Evolutionary conservation across 1,284 basidiomycete species (phyloP), one percentile per base, ranked within the genome.

Genomic region (Anthracocystis panici-leucophaei): DNA sequence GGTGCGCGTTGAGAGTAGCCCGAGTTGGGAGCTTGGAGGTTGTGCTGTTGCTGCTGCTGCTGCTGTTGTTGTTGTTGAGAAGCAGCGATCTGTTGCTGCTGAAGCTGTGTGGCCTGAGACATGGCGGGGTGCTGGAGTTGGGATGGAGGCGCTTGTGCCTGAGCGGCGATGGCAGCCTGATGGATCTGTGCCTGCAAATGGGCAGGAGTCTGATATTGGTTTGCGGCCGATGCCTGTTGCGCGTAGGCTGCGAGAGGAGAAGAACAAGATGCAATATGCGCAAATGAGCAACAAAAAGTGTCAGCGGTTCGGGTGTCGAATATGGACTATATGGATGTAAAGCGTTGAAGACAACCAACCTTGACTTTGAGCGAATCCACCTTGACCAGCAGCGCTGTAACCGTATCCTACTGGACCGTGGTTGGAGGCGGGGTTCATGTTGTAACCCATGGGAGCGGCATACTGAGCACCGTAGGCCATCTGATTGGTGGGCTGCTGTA

Each of bases 91-190:
- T 82, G 80, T 65, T 80, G 79, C 58, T 82, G 80, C 45, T 82
- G 80, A 10, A 79, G 75, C 56, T 80, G 78, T 25, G 70, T 58
- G 41, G 79, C 79, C 42, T 82, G 80, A 1, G 65, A 67, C 79
- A 82, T 81, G 68, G 76, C 77, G 27, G 80, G 80, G 54, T 82
- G 80, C 62, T 82, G 80, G 16, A 82, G 75, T 42, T 82, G 80
- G 8, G 75, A 75, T n/a, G 81, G 81, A 1, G 81, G 81, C 10
- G 45, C 75, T 41, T 82, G 79, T 29, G 81, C 79, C 57, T 82
- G 81, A 10, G 77, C 73, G 5, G 79, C 73, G 42, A 82, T 72
- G 48, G 81, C 79, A 40, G 81, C 78, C 55, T 79, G 77, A 42
- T 81, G 77, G 35, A 82, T 82, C 58, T 82, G 81, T 12, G 80